Evolutionary conservation across 140 eudicot species (phyloP).

Genomic region (Oenanthe javanica): DNA sequence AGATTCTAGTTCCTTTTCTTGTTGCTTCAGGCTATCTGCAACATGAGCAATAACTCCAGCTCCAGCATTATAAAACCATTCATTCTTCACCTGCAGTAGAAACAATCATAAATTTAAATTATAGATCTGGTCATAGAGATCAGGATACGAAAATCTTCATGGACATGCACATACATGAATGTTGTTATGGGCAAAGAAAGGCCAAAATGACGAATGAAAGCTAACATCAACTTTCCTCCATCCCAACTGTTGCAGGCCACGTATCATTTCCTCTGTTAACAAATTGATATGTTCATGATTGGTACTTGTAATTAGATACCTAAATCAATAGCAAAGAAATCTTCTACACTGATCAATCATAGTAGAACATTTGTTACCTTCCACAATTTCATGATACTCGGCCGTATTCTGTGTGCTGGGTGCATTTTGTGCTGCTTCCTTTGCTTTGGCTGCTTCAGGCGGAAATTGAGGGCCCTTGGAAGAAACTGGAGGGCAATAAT

Average conservation of each 20-base stretch:
- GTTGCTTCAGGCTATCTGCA: conserved; percentile 75
- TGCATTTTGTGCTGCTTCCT: conserved; percentile 79
- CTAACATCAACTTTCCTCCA: conserved; percentile 98
- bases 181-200: conserved; percentile 92
- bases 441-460: conserved; percentile 88
- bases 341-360: not conserved
- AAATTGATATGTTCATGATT: not conserved
- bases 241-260: conserved; percentile 79
- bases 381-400: conserved; percentile 86
- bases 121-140: not conserved
- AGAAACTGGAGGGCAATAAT: conserved; percentile 67
- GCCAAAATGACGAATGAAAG: conserved; percentile 87
- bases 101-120: not conserved
- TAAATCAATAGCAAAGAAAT: not conserved
- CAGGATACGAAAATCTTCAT: not conserved
- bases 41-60: conserved; percentile 97
- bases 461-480: conserved; percentile 62
- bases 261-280: conserved; percentile 91
- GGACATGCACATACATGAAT: conserved; percentile 50
- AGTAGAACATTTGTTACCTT: conserved; percentile 39
- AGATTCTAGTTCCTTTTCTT: conserved; percentile 54
- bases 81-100: conserved; percentile 66
- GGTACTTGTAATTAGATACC: conserved; percentile 1
- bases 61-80: conserved; percentile 92
- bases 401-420: conserved; percentile 54